Evolutionary conservation across 257 asterid species (phyloP).

Genomic region (Marsdenia floribunda): DNA sequence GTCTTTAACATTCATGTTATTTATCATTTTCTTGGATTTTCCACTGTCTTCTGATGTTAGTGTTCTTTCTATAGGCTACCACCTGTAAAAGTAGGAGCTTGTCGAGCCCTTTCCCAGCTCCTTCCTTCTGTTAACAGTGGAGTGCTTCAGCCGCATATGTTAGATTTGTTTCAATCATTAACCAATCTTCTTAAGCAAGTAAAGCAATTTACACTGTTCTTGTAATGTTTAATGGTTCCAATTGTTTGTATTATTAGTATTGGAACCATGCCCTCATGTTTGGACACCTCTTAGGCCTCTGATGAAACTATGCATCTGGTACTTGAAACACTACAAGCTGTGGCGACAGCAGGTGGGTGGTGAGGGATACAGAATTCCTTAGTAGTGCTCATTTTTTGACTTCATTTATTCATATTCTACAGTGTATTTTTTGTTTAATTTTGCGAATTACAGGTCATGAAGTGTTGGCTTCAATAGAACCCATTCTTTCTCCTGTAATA

Average conservation of each 20-base stretch:
- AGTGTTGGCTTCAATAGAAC: conserved; percentile 54
- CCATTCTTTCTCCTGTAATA: conserved; percentile 76
- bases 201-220: conserved; percentile 9
- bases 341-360: conserved; percentile 76
- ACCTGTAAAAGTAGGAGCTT: conserved; percentile 93
- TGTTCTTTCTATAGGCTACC: conserved; percentile 57
- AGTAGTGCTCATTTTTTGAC: conserved; percentile 1
- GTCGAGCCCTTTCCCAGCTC: conserved; percentile 87
- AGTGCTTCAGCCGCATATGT: conserved; percentile 57
- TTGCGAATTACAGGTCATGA: conserved; percentile 52
- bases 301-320: conserved; percentile 97
- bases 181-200: conserved; percentile 84
- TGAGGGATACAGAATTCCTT: background rate
- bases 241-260: conserved; percentile 9
- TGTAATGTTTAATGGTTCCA: background rate
- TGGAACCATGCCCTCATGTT: conserved; percentile 16
- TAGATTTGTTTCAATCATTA: conserved; percentile 72
- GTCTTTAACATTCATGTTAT: conserved; percentile 15
- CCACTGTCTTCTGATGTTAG: conserved; percentile 10
- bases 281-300: conserved; percentile 65
- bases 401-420: background rate
- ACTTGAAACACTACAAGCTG: conserved; percentile 88
- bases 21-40: conserved; percentile 8
- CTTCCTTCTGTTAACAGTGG: conserved; percentile 62
- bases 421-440: background rate